Evolutionary conservation across 2,329 filamentous ascomycete species (phyloP).

Genomic region (Pseudogymnoascus sp.): DNA sequence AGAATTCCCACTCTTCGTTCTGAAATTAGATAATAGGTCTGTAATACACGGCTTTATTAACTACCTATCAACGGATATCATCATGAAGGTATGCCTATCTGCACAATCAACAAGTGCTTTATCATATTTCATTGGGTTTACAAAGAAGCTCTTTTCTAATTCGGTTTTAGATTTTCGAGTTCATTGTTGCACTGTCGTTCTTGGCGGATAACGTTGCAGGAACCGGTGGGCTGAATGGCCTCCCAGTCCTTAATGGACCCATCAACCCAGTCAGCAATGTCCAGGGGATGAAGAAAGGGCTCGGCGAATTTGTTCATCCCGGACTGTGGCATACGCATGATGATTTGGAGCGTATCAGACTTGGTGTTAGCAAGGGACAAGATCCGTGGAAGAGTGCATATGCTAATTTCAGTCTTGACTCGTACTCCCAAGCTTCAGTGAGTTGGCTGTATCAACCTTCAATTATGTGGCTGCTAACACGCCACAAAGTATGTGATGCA

Average conservation of each 20-base stretch:
- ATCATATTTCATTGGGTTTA: not conserved
- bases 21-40: not conserved
- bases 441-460: not conserved
- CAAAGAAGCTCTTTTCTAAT: not conserved
- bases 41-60: not conserved
- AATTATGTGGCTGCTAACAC: not conserved
- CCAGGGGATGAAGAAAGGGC: not conserved
- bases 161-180: not conserved
- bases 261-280: constrained; percentile 17
- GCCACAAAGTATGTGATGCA: constrained; percentile 26
- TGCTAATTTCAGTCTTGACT: constrained; percentile 14
- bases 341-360: constrained; percentile 28
- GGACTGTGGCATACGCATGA: constrained; percentile 31
- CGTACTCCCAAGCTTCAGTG: not conserved
- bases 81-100: not conserved
- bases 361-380: constrained; percentile 17
- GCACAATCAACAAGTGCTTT: not conserved
- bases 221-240: constrained; percentile 17
- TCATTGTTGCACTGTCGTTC: not conserved
- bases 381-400: constrained; percentile 14
- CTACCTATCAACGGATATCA: not conserved
- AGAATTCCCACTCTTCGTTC: not conserved
- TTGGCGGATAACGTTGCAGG: not conserved
- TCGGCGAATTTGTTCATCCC: constrained; percentile 27
- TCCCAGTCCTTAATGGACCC: constrained; percentile 26